phyloP scores from a whole-genome alignment of 345 rosid genomes.

The Clarkia xantiana region DNA sequence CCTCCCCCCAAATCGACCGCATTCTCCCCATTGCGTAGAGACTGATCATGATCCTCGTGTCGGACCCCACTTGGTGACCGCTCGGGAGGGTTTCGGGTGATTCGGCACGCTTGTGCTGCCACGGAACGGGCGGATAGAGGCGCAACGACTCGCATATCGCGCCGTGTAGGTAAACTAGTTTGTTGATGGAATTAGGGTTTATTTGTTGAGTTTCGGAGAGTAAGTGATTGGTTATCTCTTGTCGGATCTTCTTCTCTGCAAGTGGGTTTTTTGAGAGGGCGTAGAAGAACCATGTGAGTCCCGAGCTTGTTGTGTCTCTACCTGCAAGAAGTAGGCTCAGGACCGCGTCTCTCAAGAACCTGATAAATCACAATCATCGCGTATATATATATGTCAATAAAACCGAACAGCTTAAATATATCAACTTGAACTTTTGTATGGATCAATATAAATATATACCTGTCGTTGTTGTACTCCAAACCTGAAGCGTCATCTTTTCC shows the following conservation, averaged over 20 bases:
- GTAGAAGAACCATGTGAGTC: conserved; percentile 37
- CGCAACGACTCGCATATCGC: conserved; percentile 30
- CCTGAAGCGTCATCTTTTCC: conserved; percentile 13
- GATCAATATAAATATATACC: too few species aligned
- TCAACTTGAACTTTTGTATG: too few species aligned
- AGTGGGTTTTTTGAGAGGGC: conserved; percentile 16
- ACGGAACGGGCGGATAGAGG: conserved; percentile 38
- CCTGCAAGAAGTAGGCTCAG: conserved; percentile 38
- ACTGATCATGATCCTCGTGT: conserved; percentile 13
- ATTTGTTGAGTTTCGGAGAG: background rate
- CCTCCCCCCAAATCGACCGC: conserved; percentile 27
- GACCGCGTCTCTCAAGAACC: conserved; percentile 33
- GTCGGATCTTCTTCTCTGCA: conserved; percentile 19
- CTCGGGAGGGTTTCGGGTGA: conserved; percentile 20
- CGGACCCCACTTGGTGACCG: conserved; percentile 25
- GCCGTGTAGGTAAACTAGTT: conserved; percentile 38
- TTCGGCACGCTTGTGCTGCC: conserved; percentile 15
- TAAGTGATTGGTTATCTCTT: conserved; percentile 20
- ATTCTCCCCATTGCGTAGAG: conserved; percentile 33
- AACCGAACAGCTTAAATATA: too few species aligned
- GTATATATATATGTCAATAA: too few species aligned
- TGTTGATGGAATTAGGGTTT: conserved; percentile 9
- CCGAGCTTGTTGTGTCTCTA: conserved; percentile 24
- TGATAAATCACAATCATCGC: too few species aligned
- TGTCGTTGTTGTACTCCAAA: conserved; percentile 13